Conservation (phyloP, 768 basidiomycete species). For the Boletellus emodensis region DNA sequence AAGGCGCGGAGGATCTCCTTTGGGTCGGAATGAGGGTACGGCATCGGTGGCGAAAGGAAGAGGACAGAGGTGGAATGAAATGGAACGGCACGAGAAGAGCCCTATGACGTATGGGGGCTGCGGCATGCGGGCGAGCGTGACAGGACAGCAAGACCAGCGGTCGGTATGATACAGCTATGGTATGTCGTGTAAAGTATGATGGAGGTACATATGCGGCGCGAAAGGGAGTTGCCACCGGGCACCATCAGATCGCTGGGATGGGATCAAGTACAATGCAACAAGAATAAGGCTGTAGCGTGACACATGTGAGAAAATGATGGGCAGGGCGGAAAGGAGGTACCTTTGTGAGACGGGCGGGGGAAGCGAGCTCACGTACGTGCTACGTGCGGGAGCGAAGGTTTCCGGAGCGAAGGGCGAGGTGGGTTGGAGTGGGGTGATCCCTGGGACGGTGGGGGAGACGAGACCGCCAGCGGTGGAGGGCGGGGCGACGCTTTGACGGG, state of each 20-base stretch:
- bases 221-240: constrained; percentile 7
- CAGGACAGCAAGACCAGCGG: background rate
- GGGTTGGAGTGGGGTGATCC: background rate
- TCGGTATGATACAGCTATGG: constrained; percentile 23
- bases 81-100: background rate
- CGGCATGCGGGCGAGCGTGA: background rate
- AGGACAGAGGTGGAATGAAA: background rate
- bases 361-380: constrained; percentile 6
- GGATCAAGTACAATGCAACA: constrained; percentile 3
- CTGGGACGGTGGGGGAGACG: constrained; percentile 11
- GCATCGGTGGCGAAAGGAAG: constrained; percentile 17
- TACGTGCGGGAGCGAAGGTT: constrained; percentile 19
- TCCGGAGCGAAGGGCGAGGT: constrained; percentile 10
- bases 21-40: constrained; percentile 16
- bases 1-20: constrained; percentile 39
- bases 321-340: background rate
- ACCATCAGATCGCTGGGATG: constrained; percentile 8
- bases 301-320: constrained; percentile 15
- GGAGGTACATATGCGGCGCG: constrained; percentile 26
- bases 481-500: constrained; percentile 25
- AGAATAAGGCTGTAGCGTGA: constrained; percentile 7
- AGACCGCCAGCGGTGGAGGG: constrained; percentile 16
- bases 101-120: constrained; percentile 26
- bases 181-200: constrained; percentile 22
- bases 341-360: background rate